These are phyloP conservation scores for Cladosporium halotolerans DNA, from an alignment of 2,329 filamentous ascomycete genomes.

Conservation along the genomic window DNA sequence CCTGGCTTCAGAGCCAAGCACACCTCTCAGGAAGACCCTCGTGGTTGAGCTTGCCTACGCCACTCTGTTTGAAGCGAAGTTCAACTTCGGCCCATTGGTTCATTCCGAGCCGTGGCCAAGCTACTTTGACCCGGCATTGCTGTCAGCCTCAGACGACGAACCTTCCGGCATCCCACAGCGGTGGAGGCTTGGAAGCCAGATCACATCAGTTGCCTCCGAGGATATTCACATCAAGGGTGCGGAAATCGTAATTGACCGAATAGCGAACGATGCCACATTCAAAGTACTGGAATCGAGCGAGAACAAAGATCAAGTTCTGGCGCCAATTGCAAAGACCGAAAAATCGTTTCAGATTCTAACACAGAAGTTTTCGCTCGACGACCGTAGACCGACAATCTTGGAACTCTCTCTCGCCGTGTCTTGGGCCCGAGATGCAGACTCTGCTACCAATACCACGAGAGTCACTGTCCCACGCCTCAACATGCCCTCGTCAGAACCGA, in stretches of 20 bases:
- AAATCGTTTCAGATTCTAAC: conserved; percentile 49
- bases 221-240: conserved; percentile 58
- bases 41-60: conserved; percentile 57
- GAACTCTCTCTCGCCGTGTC: conserved; percentile 68
- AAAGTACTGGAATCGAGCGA: conserved; percentile 20
- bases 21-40: conserved; percentile 69
- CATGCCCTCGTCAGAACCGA: conserved; percentile 76
- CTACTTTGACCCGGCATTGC: conserved; percentile 57
- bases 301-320: conserved; percentile 13
- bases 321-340: conserved; percentile 12
- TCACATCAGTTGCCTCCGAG: conserved; percentile 70
- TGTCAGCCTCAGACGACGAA: conserved; percentile 22
- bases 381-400: conserved; percentile 67
- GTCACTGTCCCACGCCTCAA: conserved; percentile 74
- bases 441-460: conserved; percentile 48
- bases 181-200: conserved; percentile 68
- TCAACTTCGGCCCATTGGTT: conserved; percentile 74
- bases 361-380: conserved; percentile 73
- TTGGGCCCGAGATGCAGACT: conserved; percentile 59
- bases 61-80: conserved; percentile 85
- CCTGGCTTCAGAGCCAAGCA: conserved; percentile 70
- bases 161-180: conserved; percentile 66
- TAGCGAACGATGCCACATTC: conserved; percentile 59
- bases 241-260: conserved; percentile 54
- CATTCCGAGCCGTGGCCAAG: conserved; percentile 79